phyloP scores from a whole-genome alignment of 257 asterid species.

The Linderniella brevidens region DNA sequence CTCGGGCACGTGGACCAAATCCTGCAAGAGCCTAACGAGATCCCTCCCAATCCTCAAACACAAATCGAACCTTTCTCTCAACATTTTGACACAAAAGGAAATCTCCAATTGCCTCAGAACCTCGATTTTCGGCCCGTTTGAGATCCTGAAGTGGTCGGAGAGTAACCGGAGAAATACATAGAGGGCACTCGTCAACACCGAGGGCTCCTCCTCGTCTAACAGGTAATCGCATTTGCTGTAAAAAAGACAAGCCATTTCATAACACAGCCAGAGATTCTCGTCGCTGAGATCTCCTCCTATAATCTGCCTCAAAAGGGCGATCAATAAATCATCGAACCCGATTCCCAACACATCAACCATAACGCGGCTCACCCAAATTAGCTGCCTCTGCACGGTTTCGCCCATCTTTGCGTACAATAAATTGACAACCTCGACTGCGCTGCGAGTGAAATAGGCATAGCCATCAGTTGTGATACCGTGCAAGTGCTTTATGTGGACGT shows the following conservation, averaged over 20 bases:
- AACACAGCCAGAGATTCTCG: slow-evolving; percentile 58
- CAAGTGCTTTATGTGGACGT: slow-evolving; percentile 53
- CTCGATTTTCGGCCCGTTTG: slow-evolving; percentile 21
- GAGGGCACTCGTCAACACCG: slow-evolving; percentile 38
- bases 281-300: slow-evolving; percentile 55
- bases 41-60: slow-evolving; percentile 75
- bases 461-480: slow-evolving; percentile 59
- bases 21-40: slow-evolving; percentile 69
- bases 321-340: slow-evolving; percentile 50
- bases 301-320: slow-evolving; percentile 58
- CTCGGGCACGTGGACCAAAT: slow-evolving; percentile 55
- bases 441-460: slow-evolving; percentile 34
- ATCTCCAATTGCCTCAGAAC: slow-evolving; percentile 44
- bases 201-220: slow-evolving; percentile 39
- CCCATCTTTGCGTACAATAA: slow-evolving; percentile 33
- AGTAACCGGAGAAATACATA: slow-evolving; percentile 58
- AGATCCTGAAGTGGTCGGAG: slow-evolving; percentile 48
- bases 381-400: slow-evolving; percentile 34
- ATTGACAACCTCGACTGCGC: slow-evolving; percentile 36
- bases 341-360: slow-evolving; percentile 43
- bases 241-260: slow-evolving; percentile 42
- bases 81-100: slow-evolving; percentile 36
- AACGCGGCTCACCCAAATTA: slow-evolving; percentile 41
- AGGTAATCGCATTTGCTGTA: slow-evolving; percentile 35
- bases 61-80: slow-evolving; percentile 42